A percentile compares a stretch with the other conserved stretches of the same genome.
phyloP scores from a whole-genome alignment of 2,329 filamentous ascomycete genomes.

The Talaromyces marneffei region DNA sequence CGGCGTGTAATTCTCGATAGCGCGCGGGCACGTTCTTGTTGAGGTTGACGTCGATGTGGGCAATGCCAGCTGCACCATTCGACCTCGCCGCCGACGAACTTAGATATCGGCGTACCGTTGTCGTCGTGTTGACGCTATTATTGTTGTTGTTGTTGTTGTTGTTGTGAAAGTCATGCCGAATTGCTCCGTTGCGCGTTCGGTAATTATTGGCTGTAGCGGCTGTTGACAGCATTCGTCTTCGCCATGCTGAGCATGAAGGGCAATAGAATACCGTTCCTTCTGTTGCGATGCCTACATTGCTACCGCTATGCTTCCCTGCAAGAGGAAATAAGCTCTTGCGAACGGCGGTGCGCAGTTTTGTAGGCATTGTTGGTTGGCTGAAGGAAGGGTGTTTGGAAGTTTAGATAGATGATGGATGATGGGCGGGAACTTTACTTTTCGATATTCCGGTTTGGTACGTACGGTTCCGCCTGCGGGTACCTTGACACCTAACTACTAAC shows the following conservation, averaged over 20 bases:
- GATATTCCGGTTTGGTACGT: background rate
- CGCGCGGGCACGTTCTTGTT: constrained; percentile 48
- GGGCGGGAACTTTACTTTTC: background rate
- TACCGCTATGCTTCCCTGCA: constrained; percentile 17
- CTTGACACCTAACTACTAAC: background rate
- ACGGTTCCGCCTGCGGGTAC: background rate
- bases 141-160: background rate
- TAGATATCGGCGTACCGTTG: background rate
- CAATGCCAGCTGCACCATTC: constrained; percentile 36
- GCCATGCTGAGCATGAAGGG: constrained; percentile 34
- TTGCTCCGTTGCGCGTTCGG: constrained; percentile 6
- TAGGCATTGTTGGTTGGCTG: constrained; percentile 29
- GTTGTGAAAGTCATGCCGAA: constrained; percentile 1
- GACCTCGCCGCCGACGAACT: constrained; percentile 8
- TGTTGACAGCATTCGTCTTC: constrained; percentile 29
- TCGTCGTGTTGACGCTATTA: background rate
- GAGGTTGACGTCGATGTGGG: constrained; percentile 47
- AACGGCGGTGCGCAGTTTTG: constrained; percentile 33
- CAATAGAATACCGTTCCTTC: constrained; percentile 29
- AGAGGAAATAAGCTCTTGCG: constrained; percentile 29
- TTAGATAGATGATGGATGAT: background rate
- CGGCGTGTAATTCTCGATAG: constrained; percentile 50
- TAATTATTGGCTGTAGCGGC: background rate
- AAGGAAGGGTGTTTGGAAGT: background rate
- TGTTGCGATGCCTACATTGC: constrained; percentile 11